Percentiles rank a stretch among this genome's conserved stretches.
phyloP scores from a whole-genome alignment of 495 filamentous ascomycete species.

The Penicillium lagena region DNA sequence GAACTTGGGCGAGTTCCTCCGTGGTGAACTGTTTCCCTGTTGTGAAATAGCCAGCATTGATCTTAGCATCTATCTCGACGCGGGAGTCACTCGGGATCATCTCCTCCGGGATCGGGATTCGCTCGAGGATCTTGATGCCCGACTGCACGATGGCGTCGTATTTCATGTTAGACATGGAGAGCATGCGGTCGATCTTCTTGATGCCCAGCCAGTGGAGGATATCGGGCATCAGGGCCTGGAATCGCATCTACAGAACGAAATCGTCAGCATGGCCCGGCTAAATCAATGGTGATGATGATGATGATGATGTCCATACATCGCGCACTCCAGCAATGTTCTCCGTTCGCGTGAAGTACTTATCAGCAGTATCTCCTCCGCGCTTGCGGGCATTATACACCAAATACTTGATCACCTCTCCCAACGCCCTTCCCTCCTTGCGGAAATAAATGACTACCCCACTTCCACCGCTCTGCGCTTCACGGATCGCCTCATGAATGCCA shows the following conservation, averaged over 20 bases:
- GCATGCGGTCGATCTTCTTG: conserved; percentile 97
- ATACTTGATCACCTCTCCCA: conserved; percentile 98
- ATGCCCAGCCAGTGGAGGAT: conserved; percentile 98
- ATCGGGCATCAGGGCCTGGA: conserved; percentile 99
- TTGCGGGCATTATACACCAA: conserved; percentile 92
- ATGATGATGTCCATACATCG: conserved; percentile 26
- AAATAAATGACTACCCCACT: conserved; percentile 98
- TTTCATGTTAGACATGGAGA: conserved; percentile 99
- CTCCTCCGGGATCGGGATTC: conserved; percentile 87
- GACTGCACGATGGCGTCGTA: conserved; percentile 95
- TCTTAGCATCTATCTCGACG: conserved; percentile 98
- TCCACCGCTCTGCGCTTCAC: conserved; percentile 90
- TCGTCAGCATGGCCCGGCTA: background rate
- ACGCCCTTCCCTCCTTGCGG: conserved; percentile 90
- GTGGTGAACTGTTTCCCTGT: conserved; percentile 84
- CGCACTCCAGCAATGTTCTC: conserved; percentile 97
- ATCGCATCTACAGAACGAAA: conserved; percentile 62
- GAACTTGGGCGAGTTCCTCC: conserved; percentile 77
- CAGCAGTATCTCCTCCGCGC: conserved; percentile 76
- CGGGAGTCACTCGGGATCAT: conserved; percentile 93
- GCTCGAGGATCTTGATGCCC: conserved; percentile 89
- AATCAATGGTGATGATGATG: background rate
- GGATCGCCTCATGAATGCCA: conserved; percentile 93
- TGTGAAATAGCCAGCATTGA: conserved; percentile 94
- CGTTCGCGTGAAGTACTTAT: conserved; percentile 95